A percentile compares a stretch with the other conserved stretches of the same genome.
Evolutionary conservation across 2,329 filamentous ascomycete genomes (phyloP).

Genomic region (Microdochium trichocladiopsis): DNA sequence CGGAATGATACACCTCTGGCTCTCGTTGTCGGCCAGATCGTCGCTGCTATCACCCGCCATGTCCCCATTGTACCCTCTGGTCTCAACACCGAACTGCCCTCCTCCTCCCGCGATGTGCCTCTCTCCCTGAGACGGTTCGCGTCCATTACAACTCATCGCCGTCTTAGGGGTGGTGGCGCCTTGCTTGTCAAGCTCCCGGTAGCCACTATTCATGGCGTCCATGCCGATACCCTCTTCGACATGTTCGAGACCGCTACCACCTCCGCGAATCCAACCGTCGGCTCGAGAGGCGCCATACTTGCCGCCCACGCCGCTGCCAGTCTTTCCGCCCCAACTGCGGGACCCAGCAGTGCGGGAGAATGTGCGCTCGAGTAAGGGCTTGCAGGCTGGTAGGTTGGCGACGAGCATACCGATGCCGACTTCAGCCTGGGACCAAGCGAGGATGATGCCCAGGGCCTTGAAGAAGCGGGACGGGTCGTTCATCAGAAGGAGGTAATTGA

Average conservation of each 20-base stretch:
- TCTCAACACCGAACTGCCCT: background rate
- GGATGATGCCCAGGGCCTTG: background rate
- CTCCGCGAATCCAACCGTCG: background rate
- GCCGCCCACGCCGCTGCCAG: too few relatives aligned
- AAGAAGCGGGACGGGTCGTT: background rate
- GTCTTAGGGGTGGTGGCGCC: too few relatives aligned
- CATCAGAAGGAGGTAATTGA: background rate
- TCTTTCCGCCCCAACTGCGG: too few relatives aligned
- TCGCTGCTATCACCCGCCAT: background rate
- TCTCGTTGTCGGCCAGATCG: background rate
- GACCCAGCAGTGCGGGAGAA: background rate
- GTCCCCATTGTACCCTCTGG: background rate
- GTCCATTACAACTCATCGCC: too few relatives aligned
- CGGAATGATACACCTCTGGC: background rate
- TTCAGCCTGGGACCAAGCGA: background rate
- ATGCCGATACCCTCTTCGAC: too few relatives aligned
- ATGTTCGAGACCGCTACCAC: too few relatives aligned
- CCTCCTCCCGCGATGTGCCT: too few relatives aligned
- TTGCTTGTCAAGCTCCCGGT: background rate
- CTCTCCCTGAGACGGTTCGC: too few relatives aligned
- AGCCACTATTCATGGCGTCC: background rate
- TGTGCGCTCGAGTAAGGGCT: background rate
- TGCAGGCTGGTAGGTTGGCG: background rate
- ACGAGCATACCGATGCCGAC: conserved; percentile 1
- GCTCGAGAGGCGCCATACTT: background rate